Evolutionary conservation across 306 rosid genomes (phyloP), one percentile per base, ranked within the genome.

Genomic region (Astragalus glycyphyllos): DNA sequence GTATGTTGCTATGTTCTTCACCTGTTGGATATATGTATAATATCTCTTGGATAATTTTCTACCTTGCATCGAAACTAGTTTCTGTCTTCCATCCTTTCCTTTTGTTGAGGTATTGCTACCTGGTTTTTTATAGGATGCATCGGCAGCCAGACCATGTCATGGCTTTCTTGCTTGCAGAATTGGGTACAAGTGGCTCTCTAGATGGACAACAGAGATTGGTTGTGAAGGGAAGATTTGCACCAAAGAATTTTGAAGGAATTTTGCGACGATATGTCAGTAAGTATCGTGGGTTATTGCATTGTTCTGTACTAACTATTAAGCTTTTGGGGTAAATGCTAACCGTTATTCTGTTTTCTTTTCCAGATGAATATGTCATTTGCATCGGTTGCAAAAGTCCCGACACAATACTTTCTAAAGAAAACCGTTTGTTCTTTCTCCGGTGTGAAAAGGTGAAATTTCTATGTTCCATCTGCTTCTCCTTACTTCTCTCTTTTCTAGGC

Each of bases 141-240:
- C 86, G 98, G 35, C 94, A 89, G 80, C 96, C 98, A 9, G 98
- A 92, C 68, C 98, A 92, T 60, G 95, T 92, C 65, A 88, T 87
- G 96, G 82, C 89, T 53, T 92, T 92, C 87, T 81, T 89, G 87
- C 87, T 92, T 66, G 94, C 96, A 5, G 97, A 92, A 56, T 78
- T 89, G 86, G 97, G 97, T 38, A 92, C 97, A 6, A 92, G 93
- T 69, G 97, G 97, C 55, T 92, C 97, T 35, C 94, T 92, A 66
- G 97, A 92, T 81, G 96, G 94, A 47, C 97, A 92, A 73, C 96
- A 87, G 67, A 87, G 96, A 47, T 80, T 92, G 69, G 96, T 92
- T 8, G 96, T 92, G 63, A 92, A 92, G 84, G 97, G 97, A 69
- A 84, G 97, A 81, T 92, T 87, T 76, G 94, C 97, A 0, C 97